phyloP scores from a whole-genome alignment of 805 yeast species.

The Ogataea trehalophila region DNA sequence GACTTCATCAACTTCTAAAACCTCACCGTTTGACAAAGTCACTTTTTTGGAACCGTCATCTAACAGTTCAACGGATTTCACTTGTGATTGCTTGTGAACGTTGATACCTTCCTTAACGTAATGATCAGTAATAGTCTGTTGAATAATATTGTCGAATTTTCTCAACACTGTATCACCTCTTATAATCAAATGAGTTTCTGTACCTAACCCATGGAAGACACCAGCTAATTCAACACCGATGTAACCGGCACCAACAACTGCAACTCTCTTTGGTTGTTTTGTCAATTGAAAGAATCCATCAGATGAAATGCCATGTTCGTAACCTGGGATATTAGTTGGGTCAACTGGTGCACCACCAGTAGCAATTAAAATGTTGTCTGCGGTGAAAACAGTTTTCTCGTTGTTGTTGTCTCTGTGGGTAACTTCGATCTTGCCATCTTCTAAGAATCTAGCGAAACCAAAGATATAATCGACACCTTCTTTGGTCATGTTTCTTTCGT shows the following conservation, averaged over 20 bases:
- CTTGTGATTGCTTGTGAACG: conserved; percentile 64
- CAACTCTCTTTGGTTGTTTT: conserved; percentile 85
- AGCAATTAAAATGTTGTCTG: conserved; percentile 81
- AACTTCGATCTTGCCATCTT: conserved; percentile 76
- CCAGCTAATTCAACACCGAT: conserved; percentile 96
- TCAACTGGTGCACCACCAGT: conserved; percentile 85
- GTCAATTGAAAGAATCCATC: conserved; percentile 86
- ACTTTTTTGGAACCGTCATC: conserved; percentile 47
- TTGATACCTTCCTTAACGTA: conserved; percentile 79
- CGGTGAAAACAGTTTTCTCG: conserved; percentile 51
- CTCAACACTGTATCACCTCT: conserved; percentile 91
- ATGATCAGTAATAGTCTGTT: conserved; percentile 70
- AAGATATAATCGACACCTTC: conserved; percentile 85
- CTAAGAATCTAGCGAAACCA: conserved; percentile 79
- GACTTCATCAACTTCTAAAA: conserved; percentile 68
- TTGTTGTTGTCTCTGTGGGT: conserved; percentile 55
- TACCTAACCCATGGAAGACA: conserved; percentile 81
- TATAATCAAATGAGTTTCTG: conserved; percentile 81
- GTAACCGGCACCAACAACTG: conserved; percentile 96
- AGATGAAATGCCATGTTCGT: conserved; percentile 77
- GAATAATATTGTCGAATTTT: conserved; percentile 79
- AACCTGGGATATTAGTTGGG: conserved; percentile 72
- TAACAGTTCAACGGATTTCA: conserved; percentile 42
- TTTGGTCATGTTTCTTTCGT: conserved; percentile 77
- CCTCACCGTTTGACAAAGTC: conserved; percentile 36